These are phyloP conservation scores for Zoysia matrella DNA, from an alignment of 202 grass and related monocot species.

Conservation along the genomic window DNA sequence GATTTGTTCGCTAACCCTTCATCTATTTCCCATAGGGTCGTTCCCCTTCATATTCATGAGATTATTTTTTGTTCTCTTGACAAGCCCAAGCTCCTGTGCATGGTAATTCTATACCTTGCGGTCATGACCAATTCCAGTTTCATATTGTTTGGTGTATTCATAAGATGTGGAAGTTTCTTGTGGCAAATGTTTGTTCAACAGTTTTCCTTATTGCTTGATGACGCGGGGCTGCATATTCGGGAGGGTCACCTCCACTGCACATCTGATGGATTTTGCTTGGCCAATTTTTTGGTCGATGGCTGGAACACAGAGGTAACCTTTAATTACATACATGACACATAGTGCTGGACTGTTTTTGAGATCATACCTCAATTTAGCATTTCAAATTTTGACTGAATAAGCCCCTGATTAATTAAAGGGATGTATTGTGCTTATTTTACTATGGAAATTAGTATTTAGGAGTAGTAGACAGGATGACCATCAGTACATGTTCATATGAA, in stretches of 20 bases:
- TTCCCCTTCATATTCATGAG: slow-evolving; percentile 55
- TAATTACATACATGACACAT: background rate
- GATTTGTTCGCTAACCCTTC: background rate
- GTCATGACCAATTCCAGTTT: background rate
- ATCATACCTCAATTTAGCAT: background rate
- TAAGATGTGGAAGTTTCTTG: slow-evolving; percentile 4
- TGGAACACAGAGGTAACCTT: slow-evolving; percentile 69
- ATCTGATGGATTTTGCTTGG: slow-evolving; percentile 77
- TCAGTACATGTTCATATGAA: background rate
- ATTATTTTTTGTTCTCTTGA: slow-evolving; percentile 85
- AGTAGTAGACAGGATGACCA: no score
- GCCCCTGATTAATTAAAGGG: background rate
- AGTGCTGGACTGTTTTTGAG: slow-evolving; percentile 15
- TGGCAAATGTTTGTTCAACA: slow-evolving; percentile 38
- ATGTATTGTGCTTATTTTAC: slow-evolving; percentile 12
- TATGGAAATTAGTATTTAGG: no score
- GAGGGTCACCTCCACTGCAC: slow-evolving; percentile 98
- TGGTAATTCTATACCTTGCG: slow-evolving; percentile 30
- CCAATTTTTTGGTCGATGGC: slow-evolving; percentile 87
- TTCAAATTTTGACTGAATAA: background rate
- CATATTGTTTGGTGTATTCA: slow-evolving; percentile 7
- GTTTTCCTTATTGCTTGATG: slow-evolving; percentile 68
- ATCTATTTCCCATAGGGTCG: slow-evolving; percentile 45
- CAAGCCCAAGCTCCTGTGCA: slow-evolving; percentile 76
- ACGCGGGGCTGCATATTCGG: slow-evolving; percentile 78